Percentiles rank a stretch among this genome's conserved stretches.
phyloP scores from a whole-genome alignment of 2,329 filamentous ascomycete species.

The Pseudogymnoascus sp. region DNA sequence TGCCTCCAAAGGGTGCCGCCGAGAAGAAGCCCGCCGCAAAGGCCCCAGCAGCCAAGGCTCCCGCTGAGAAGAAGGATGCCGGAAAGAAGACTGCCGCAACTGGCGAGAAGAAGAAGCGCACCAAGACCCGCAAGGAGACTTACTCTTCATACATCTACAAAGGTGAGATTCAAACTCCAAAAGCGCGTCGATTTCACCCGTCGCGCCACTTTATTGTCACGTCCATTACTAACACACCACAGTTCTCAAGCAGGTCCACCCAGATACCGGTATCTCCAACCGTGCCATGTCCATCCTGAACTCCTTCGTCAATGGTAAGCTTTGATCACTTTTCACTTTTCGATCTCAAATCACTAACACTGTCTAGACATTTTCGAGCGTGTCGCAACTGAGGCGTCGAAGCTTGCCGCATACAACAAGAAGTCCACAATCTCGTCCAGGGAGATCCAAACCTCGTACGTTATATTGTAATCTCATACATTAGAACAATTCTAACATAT shows the following conservation, averaged over 20 bases:
- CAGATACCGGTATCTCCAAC: conserved; percentile 99
- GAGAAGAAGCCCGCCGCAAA: conserved; percentile 99
- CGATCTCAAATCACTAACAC: conserved; percentile 19
- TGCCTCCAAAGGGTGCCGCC: conserved; percentile 88
- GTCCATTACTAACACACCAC: conserved; percentile 29
- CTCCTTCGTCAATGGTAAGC: conserved; percentile 96
- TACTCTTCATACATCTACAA: conserved; percentile 99
- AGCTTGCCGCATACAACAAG: conserved; percentile 99
- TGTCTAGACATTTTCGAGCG: conserved; percentile 94
- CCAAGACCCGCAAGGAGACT: conserved; percentile 99
- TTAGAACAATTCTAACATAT: not conserved
- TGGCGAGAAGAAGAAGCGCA: conserved; percentile 99
- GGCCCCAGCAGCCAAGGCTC: conserved; percentile 75
- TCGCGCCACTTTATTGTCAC: conserved; percentile 11
- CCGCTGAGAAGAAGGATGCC: conserved; percentile 98
- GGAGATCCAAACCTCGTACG: conserved; percentile 94
- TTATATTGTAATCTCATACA: conserved; percentile 37
- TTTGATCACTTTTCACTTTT: not conserved
- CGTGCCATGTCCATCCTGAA: conserved; percentile 99
- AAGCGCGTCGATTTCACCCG: not conserved
- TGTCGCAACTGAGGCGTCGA: conserved; percentile 95
- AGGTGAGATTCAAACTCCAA: conserved; percentile 50
- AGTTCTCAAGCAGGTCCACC: conserved; percentile 99
- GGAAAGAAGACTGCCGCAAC: conserved; percentile 98
- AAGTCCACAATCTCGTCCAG: conserved; percentile 99